Conservation (phyloP, 2,329 filamentous ascomycete species). For the Xylariomycetidae sp. region DNA sequence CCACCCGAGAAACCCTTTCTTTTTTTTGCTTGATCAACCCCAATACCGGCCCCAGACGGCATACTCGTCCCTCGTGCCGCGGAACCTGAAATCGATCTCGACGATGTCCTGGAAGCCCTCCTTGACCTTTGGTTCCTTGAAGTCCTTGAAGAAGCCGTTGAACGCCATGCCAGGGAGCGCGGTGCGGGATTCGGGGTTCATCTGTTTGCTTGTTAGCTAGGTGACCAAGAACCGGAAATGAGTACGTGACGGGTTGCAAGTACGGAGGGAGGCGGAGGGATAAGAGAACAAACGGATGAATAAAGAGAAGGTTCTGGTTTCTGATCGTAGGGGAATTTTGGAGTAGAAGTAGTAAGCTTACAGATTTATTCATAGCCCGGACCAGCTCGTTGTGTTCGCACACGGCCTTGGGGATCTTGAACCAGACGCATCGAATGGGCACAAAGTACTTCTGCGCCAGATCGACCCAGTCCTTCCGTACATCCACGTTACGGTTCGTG, state of each 20-base stretch:
- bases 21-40: too few species aligned
- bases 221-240: too few species aligned
- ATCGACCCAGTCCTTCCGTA: constrained; percentile 71
- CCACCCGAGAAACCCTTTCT: too few species aligned
- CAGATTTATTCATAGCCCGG: constrained; percentile 58
- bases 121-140: constrained; percentile 62
- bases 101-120: constrained; percentile 85
- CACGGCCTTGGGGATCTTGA: constrained; percentile 66
- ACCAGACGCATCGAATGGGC: constrained; percentile 80
- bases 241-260: too few species aligned
- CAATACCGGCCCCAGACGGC: constrained; percentile 74
- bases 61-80: constrained; percentile 64
- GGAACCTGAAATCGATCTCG: constrained; percentile 70
- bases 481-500: constrained; percentile 83
- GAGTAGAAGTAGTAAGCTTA: constrained; percentile 16
- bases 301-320: not conserved
- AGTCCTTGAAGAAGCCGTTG: constrained; percentile 66
- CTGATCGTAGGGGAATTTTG: not conserved
- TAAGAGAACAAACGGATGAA: not conserved
- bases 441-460: constrained; percentile 67
- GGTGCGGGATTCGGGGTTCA: constrained; percentile 78
- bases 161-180: constrained; percentile 79
- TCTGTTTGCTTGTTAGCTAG: too few species aligned
- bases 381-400: constrained; percentile 86
- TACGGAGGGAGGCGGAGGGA: too few species aligned